Conservation (phyloP, 257 asterid species). For the Verbascum thapsus region DNA sequence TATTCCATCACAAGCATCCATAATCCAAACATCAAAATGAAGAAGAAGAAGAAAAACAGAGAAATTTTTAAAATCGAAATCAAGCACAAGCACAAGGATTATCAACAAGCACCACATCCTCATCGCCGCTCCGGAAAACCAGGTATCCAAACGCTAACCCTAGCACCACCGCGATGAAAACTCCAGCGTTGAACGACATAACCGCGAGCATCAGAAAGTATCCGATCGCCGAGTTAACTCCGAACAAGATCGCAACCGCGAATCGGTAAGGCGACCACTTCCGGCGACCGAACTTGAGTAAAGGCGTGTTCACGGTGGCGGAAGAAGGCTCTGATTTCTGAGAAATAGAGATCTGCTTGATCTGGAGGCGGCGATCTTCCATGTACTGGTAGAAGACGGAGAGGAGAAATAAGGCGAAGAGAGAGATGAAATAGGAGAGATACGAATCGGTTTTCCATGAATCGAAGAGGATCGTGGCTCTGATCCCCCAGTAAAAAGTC, state of each 20-base stretch:
- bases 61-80: neutral
- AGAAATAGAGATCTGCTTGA: conserved; percentile 46
- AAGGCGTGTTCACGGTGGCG: conserved; percentile 37
- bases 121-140: conserved; percentile 64
- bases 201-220: conserved; percentile 81
- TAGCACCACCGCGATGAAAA: conserved; percentile 62
- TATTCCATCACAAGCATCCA: neutral
- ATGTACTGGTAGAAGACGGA: conserved; percentile 75
- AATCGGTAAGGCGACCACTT: conserved; percentile 39
- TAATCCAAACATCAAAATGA: neutral
- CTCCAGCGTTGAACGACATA: conserved; percentile 91
- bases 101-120: conserved; percentile 46
- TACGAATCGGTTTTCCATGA: conserved; percentile 87
- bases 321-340: conserved; percentile 21
- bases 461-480: conserved; percentile 80
- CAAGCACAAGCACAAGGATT: conserved; percentile 87
- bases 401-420: conserved; percentile 59
- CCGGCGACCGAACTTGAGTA: conserved; percentile 40
- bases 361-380: conserved; percentile 77
- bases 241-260: conserved; percentile 60
- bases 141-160: conserved; percentile 73
- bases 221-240: conserved; percentile 78
- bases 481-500: conserved; percentile 94
- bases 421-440: conserved; percentile 61
- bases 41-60: neutral